Conservation (phyloP, 768 basidiomycete genomes). For the Leucosporidium yakuticum region DNA sequence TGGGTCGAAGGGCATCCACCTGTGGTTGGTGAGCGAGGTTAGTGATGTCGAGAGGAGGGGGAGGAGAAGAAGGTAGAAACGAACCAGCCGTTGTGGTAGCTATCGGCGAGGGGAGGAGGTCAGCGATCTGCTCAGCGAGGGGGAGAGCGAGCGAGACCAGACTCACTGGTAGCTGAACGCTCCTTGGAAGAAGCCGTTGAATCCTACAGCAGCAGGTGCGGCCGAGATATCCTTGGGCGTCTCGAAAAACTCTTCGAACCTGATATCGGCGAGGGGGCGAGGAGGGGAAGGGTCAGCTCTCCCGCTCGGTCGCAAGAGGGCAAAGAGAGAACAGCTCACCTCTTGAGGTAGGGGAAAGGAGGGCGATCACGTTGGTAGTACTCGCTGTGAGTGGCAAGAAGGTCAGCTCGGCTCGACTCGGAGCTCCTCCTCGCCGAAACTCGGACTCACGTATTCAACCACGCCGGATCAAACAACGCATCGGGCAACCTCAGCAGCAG, state of each 20-base stretch:
- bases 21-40: background rate
- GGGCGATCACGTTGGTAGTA: constrained; percentile 71
- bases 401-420: background rate
- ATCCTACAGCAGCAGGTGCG: constrained; percentile 78
- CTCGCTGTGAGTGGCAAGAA: constrained; percentile 52
- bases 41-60: background rate
- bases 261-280: background rate
- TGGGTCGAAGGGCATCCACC: constrained; percentile 71
- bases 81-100: constrained; percentile 84
- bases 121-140: too few species aligned
- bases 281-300: background rate
- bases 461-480: constrained; percentile 92
- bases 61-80: background rate
- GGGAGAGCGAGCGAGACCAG: too few species aligned
- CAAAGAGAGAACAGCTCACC: background rate
- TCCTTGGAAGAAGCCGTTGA: constrained; percentile 92
- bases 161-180: constrained; percentile 77
- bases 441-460: constrained; percentile 62
- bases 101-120: too few species aligned
- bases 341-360: constrained; percentile 86
- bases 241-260: constrained; percentile 64
- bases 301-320: too few species aligned
- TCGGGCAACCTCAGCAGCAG: constrained; percentile 87
- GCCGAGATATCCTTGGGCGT: constrained; percentile 67
- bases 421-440: background rate